Percentiles rank a stretch among this genome's conserved stretches.
Evolutionary conservation across 2,329 filamentous ascomycete genomes (phyloP).

Genomic region (Fusarium sp.): DNA sequence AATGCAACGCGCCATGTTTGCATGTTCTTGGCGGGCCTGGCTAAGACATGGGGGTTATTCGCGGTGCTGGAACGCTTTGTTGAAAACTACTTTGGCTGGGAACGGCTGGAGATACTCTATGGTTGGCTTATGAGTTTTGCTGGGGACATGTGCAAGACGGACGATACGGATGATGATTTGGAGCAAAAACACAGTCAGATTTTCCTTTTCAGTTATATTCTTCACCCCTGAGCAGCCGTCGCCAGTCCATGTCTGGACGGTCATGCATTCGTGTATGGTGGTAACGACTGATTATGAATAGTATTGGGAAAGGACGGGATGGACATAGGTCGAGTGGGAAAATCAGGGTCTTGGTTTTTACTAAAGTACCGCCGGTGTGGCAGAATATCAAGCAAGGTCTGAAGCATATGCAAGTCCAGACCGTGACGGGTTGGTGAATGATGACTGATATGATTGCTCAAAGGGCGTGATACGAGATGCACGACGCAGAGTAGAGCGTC

Average conservation of each 20-base stretch:
- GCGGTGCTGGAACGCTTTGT: constrained; percentile 8
- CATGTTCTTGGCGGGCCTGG: constrained; percentile 10
- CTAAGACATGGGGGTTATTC: neutral
- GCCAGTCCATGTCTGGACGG: neutral
- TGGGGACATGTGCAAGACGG: constrained; percentile 1
- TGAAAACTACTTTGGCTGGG: constrained; percentile 4
- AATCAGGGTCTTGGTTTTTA: constrained; percentile 16
- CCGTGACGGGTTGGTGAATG: neutral
- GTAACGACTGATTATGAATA: constrained; percentile 34
- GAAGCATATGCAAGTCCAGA: no score
- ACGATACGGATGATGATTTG: constrained; percentile 10
- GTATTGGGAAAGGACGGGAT: constrained; percentile 31
- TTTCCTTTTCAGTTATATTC: constrained; percentile 16
- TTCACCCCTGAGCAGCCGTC: constrained; percentile 10
- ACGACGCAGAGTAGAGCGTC: constrained; percentile 5
- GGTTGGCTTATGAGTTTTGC: constrained; percentile 14
- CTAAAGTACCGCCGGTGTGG: constrained; percentile 3
- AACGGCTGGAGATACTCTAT: neutral
- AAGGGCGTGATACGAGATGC: constrained; percentile 4
- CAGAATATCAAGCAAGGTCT: constrained; percentile 18
- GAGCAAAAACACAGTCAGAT: constrained; percentile 5
- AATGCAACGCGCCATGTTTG: constrained; percentile 14
- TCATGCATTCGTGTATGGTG: constrained; percentile 11
- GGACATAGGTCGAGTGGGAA: constrained; percentile 9
- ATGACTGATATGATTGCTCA: neutral